phyloP scores from a whole-genome alignment of 208 protist species.

The Trypanosoma grayi region DNA sequence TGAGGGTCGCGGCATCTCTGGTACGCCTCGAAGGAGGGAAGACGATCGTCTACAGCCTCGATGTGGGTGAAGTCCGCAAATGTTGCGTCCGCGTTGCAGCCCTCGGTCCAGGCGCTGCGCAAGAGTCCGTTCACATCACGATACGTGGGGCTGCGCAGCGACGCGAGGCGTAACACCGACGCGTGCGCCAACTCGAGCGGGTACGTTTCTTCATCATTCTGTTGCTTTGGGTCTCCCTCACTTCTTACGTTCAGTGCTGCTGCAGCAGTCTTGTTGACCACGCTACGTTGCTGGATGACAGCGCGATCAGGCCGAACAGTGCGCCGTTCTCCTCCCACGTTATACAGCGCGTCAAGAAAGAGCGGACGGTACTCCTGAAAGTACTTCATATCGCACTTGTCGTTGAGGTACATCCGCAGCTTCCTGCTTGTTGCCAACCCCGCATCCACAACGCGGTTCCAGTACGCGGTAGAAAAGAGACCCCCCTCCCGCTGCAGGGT shows the following conservation, averaged over 20 bases:
- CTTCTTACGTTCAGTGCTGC: no score
- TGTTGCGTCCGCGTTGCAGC: constrained; percentile 7
- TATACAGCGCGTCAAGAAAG: constrained; percentile 33
- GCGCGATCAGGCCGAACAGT: background rate
- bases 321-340: background rate
- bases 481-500: constrained; percentile 4
- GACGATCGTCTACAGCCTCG: constrained; percentile 6
- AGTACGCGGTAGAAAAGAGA: constrained; percentile 20
- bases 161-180: constrained; percentile 39
- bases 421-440: constrained; percentile 46
- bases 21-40: constrained; percentile 35
- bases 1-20: constrained; percentile 17
- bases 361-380: constrained; percentile 42
- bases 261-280: background rate
- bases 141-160: constrained; percentile 45
- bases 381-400: constrained; percentile 69
- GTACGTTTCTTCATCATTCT: constrained; percentile 19
- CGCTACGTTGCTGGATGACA: background rate
- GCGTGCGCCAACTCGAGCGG: constrained; percentile 34
- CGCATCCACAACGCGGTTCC: constrained; percentile 44
- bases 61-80: background rate
- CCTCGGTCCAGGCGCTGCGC: constrained; percentile 36
- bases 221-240: no score
- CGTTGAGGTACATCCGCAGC: constrained; percentile 65
- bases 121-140: constrained; percentile 34